Conservation (phyloP, 2,329 filamentous ascomycete genomes). For the Colletotrichum sp. region DNA sequence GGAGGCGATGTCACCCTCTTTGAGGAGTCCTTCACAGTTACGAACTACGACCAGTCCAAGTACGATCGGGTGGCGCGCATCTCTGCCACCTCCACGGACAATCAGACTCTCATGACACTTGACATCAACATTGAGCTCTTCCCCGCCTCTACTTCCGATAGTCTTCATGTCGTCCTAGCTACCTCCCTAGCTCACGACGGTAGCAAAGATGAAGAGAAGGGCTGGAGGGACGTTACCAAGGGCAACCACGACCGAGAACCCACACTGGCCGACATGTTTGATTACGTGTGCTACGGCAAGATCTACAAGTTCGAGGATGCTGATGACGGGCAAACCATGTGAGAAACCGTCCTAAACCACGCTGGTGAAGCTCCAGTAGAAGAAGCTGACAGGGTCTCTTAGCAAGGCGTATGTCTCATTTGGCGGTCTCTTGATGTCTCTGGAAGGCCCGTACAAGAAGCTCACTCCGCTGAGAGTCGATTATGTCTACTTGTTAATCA, state of each 20-base stretch:
- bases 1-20: slow-evolving; percentile 91
- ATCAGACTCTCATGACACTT: slow-evolving; percentile 76
- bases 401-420: slow-evolving; percentile 96
- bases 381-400: slow-evolving; percentile 16
- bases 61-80: slow-evolving; percentile 96
- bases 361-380: background rate
- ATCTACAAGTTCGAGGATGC: slow-evolving; percentile 88
- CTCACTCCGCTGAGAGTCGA: slow-evolving; percentile 90
- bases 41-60: slow-evolving; percentile 78
- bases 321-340: slow-evolving; percentile 83
- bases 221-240: slow-evolving; percentile 79
- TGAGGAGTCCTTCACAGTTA: slow-evolving; percentile 89
- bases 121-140: slow-evolving; percentile 96
- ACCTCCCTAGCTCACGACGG: slow-evolving; percentile 89
- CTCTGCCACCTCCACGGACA: slow-evolving; percentile 75
- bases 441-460: slow-evolving; percentile 96
- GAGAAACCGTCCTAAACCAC: slow-evolving; percentile 40
- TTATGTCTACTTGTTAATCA: slow-evolving; percentile 89
- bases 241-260: slow-evolving; percentile 52
- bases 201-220: slow-evolving; percentile 73
- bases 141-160: slow-evolving; percentile 75
- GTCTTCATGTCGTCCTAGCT: slow-evolving; percentile 79
- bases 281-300: slow-evolving; percentile 89
- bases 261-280: slow-evolving; percentile 77
- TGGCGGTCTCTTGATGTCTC: slow-evolving; percentile 85